These are phyloP conservation scores for Elsinoe ampelina DNA, from an alignment of 2,329 filamentous ascomycete genomes.

Conservation along the genomic window DNA sequence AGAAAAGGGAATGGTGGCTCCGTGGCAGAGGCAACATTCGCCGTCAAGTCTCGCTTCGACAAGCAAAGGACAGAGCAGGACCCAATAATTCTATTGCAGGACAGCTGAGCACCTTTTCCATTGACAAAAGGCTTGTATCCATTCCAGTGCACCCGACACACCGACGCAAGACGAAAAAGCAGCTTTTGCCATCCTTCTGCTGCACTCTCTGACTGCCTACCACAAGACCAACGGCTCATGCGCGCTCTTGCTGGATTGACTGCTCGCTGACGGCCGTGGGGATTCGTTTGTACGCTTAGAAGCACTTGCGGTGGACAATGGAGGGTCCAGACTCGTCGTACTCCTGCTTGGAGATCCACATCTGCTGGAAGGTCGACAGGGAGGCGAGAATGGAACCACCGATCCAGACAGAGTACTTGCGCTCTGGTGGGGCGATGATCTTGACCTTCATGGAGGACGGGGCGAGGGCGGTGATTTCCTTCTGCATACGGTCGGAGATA, in stretches of 20 bases:
- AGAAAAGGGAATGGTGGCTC: background rate
- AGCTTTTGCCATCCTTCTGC: background rate
- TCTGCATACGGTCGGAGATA: constrained; percentile 99
- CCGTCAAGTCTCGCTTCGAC: background rate
- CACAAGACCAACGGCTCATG: background rate
- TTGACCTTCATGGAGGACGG: constrained; percentile 99
- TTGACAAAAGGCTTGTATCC: constrained; percentile 1
- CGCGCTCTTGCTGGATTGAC: background rate
- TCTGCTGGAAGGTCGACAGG: constrained; percentile 99
- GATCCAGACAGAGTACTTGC: constrained; percentile 99
- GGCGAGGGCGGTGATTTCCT: constrained; percentile 99
- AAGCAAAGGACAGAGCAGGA: constrained; percentile 1
- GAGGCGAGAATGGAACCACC: constrained; percentile 99
- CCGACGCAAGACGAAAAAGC: background rate
- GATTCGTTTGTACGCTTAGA: constrained; percentile 56
- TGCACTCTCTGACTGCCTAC: background rate
- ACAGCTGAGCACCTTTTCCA: background rate
- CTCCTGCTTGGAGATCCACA: constrained; percentile 99
- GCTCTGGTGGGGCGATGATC: constrained; percentile 99
- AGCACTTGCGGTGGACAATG: constrained; percentile 99
- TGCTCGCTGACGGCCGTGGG: constrained; percentile 9
- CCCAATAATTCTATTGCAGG: constrained; percentile 5
- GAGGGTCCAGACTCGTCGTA: constrained; percentile 99
- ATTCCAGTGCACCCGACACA: background rate
- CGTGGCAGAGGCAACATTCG: background rate